Percentiles rank a stretch among this genome's conserved stretches.
phyloP scores from a whole-genome alignment of 805 yeast genomes.

The Ogataea paradorogensis region DNA sequence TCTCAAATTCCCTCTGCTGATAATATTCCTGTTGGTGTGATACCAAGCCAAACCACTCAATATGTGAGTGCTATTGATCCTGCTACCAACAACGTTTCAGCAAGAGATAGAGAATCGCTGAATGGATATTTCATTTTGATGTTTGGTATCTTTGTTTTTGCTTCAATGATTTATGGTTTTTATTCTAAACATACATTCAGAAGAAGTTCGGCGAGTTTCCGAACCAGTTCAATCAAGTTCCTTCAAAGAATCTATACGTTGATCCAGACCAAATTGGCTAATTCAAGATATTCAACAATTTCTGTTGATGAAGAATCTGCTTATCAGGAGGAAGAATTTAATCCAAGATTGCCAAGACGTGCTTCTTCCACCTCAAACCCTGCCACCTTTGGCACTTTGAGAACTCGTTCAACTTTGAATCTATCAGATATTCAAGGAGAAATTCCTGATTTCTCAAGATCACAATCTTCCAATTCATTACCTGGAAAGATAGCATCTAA shows the following conservation, averaged over 20 bases:
- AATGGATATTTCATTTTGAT: constrained; percentile 10
- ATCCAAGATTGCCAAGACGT: constrained; percentile 19
- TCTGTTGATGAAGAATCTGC: constrained; percentile 16
- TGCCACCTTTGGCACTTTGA: constrained; percentile 12
- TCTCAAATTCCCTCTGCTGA: constrained; percentile 47
- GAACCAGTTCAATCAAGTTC: constrained; percentile 3
- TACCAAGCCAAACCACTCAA: constrained; percentile 34
- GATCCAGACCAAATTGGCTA: constrained; percentile 7
- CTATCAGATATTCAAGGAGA: constrained; percentile 20
- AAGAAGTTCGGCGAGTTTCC: constrained; percentile 2
- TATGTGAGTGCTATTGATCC: neutral
- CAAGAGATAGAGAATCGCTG: constrained; percentile 8
- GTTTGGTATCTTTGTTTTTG: constrained; percentile 16
- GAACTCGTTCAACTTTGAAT: constrained; percentile 33
- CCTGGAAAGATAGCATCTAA: constrained; percentile 8
- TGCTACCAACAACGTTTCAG: neutral
- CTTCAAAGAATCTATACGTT: constrained; percentile 13
- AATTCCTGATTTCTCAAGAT: constrained; percentile 10
- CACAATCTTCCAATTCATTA: constrained; percentile 16
- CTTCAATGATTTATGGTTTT: constrained; percentile 9
- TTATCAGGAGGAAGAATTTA: constrained; percentile 12
- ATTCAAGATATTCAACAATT: constrained; percentile 14
- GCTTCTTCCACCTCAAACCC: constrained; percentile 6
- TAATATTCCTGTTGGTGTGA: constrained; percentile 33
- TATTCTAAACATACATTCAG: constrained; percentile 10